phyloP scores from a whole-genome alignment of 1,284 basidiomycete genomes.

The Farysia itapuensis region DNA sequence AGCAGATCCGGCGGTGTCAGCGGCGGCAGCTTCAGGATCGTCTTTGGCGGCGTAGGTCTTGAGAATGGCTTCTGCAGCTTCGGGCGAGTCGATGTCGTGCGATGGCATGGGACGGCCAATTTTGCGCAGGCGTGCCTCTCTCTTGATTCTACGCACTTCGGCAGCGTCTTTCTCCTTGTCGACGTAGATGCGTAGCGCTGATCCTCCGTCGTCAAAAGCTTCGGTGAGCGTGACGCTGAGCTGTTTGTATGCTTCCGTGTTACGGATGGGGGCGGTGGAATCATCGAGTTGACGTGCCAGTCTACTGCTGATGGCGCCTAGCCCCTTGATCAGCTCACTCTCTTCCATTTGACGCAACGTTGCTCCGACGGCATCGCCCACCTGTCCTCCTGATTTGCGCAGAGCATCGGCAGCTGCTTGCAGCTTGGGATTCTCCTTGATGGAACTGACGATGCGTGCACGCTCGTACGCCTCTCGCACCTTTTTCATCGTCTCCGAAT shows the following conservation, averaged over 20 bases:
- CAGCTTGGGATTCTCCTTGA: conserved; percentile 92
- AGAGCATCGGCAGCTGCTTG: conserved; percentile 88
- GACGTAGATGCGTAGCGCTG: conserved; percentile 63
- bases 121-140: conserved; percentile 53
- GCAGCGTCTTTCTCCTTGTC: conserved; percentile 71
- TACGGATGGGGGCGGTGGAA: conserved; percentile 68
- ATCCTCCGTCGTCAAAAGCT: conserved; percentile 89
- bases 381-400: conserved; percentile 82
- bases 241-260: conserved; percentile 91
- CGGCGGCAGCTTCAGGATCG: conserved; percentile 10
- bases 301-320: conserved; percentile 46
- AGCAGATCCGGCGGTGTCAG: conserved; percentile 4
- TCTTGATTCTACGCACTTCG: conserved; percentile 64
- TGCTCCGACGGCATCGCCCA: conserved; percentile 88
- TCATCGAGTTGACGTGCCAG: conserved; percentile 50
- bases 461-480: conserved; percentile 89
- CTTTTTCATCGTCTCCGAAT: conserved; percentile 92
- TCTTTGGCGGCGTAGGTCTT: conserved; percentile 39
- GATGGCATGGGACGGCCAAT: conserved; percentile 51
- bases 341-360: conserved; percentile 91
- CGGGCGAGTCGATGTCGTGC: conserved; percentile 47
- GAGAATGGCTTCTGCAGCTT: conserved; percentile 37
- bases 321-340: conserved; percentile 81
- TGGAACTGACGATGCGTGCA: conserved; percentile 87
- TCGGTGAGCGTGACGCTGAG: conserved; percentile 86